Evolutionary conservation across 176 grass and related monocot species (phyloP).

Genomic region (Oryza glumipatula): DNA sequence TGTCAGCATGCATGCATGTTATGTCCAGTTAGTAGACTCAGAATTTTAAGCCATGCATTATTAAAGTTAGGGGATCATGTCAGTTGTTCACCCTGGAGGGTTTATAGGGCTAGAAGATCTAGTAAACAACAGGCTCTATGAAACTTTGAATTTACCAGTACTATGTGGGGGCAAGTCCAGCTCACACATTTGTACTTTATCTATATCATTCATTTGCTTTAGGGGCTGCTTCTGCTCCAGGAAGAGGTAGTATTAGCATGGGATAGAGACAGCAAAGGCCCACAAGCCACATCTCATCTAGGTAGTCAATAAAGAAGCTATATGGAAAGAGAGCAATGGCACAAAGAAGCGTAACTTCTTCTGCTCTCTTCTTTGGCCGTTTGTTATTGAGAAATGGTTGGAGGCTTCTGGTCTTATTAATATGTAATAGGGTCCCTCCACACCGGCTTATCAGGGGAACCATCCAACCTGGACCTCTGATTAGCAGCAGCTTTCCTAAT

Average conservation of each 20-base stretch:
- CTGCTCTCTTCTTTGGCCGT: slow-evolving; percentile 33
- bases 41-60: slow-evolving; percentile 34
- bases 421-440: slow-evolving; percentile 38
- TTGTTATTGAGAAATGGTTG: slow-evolving; percentile 9
- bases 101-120: slow-evolving; percentile 3
- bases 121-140: slow-evolving; percentile 11
- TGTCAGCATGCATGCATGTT: slow-evolving; percentile 44
- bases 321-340: slow-evolving; percentile 38
- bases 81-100: slow-evolving; percentile 13
- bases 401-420: slow-evolving; percentile 28
- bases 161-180: slow-evolving; percentile 37
- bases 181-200: slow-evolving; percentile 38
- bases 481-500: slow-evolving; percentile 4
- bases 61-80: slow-evolving; percentile 34
- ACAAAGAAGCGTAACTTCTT: slow-evolving; percentile 26
- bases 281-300: slow-evolving; percentile 27
- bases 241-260: slow-evolving; percentile 30
- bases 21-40: slow-evolving; percentile 29
- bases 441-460: slow-evolving; percentile 33
- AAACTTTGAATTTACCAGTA: slow-evolving; percentile 47
- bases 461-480: slow-evolving; percentile 30
- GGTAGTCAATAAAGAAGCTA: slow-evolving; percentile 43
- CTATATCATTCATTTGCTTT: slow-evolving; percentile 36
- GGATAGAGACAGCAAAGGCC: slow-evolving; percentile 20
- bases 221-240: slow-evolving; percentile 19